Conservation (phyloP, 2,329 filamentous ascomycete genomes). For the Curvularia spicifera region DNA sequence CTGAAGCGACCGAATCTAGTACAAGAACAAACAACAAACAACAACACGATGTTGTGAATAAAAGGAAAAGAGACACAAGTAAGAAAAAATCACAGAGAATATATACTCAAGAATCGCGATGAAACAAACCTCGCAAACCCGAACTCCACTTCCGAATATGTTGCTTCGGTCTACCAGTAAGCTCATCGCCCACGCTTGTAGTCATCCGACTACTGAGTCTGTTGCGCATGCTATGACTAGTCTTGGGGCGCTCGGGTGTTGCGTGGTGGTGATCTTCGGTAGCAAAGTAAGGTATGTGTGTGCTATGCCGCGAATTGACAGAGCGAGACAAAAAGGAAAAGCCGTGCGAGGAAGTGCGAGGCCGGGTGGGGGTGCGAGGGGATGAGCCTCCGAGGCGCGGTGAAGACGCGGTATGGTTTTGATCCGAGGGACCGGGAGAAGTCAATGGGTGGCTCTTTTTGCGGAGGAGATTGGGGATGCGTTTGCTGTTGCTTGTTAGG, state of each 20-base stretch:
- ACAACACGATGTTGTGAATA: neutral
- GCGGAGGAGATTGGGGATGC: conserved; percentile 15
- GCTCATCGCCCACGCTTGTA: conserved; percentile 14
- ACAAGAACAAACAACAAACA: neutral
- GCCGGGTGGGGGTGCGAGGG: conserved; percentile 13
- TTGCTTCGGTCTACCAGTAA: conserved; percentile 6
- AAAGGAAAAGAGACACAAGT: neutral
- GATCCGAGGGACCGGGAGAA: neutral
- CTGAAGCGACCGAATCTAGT: neutral
- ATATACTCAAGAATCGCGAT: neutral
- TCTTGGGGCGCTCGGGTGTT: conserved; percentile 22
- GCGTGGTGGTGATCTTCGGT: neutral
- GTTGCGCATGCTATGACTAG: conserved; percentile 16
- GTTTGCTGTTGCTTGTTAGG: conserved; percentile 16
- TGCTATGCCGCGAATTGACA: conserved; percentile 2
- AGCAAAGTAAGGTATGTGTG: conserved; percentile 1
- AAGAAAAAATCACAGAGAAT: neutral
- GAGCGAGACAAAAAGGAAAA: conserved; percentile 9
- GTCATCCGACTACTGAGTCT: conserved; percentile 11
- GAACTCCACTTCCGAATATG: conserved; percentile 32
- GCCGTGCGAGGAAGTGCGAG: conserved; percentile 3
- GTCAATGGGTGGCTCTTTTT: conserved; percentile 21
- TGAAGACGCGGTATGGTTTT: neutral
- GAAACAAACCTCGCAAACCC: conserved; percentile 32
- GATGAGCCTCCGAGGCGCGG: conserved; percentile 1